Evolutionary conservation across 2,329 filamentous ascomycete genomes (phyloP).

Genomic region (Sclerotinia trifoliorum): DNA sequence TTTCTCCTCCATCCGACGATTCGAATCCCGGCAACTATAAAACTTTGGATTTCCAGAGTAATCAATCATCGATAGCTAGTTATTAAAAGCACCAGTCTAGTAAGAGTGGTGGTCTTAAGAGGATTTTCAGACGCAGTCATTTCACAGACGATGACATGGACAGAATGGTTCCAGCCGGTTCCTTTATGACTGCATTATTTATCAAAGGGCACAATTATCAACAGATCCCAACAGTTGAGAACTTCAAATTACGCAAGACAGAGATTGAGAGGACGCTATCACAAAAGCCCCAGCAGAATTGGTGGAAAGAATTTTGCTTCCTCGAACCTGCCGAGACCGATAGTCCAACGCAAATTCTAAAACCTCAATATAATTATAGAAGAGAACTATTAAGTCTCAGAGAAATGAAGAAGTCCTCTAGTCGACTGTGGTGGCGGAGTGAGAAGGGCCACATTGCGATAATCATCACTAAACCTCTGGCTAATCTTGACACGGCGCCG

Average conservation of each 20-base stretch:
- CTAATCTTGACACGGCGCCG: neutral
- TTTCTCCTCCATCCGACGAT: too few relatives aligned
- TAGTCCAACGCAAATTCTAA: neutral
- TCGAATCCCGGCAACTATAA: too few relatives aligned
- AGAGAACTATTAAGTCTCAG: neutral
- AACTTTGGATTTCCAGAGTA: too few relatives aligned
- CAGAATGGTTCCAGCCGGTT: neutral
- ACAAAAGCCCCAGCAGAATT: neutral
- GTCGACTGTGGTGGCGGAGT: neutral
- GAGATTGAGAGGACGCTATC: neutral
- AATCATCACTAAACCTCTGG: neutral
- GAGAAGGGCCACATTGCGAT: neutral
- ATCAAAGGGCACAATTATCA: neutral
- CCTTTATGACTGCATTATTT: neutral
- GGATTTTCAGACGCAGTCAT: neutral
- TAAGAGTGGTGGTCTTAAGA: neutral
- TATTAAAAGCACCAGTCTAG: too few relatives aligned
- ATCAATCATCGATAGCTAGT: too few relatives aligned
- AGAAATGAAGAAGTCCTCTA: neutral
- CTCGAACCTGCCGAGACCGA: neutral
- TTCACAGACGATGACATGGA: neutral
- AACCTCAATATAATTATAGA: neutral
- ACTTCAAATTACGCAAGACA: neutral
- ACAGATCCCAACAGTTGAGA: neutral
- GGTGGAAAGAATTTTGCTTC: slow-evolving; percentile 14